Evolutionary conservation across 1,284 basidiomycete genomes (phyloP).

Genomic region (Meripilus lineatus): DNA sequence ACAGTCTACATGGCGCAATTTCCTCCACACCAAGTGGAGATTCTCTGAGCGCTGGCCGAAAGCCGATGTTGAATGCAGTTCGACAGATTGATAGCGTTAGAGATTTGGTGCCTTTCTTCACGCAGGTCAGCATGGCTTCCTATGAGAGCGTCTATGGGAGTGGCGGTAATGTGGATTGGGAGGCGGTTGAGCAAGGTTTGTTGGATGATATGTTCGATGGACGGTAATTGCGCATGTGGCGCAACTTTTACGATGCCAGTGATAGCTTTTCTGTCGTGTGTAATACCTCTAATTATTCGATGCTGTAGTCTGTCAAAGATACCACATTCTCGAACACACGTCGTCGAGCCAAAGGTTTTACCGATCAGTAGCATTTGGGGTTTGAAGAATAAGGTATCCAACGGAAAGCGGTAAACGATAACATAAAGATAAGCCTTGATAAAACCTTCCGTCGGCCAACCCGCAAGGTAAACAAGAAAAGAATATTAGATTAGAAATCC

Average conservation of each 20-base stretch:
- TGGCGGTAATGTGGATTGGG: conserved; percentile 80
- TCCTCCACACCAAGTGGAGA: conserved; percentile 17
- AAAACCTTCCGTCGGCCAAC: too few species aligned
- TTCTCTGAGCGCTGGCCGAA: conserved; percentile 49
- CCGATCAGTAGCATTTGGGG: too few species aligned
- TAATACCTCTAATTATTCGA: background rate
- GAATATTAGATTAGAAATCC: conserved; percentile 52
- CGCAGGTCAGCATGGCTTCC: conserved; percentile 79
- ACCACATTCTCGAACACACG: background rate
- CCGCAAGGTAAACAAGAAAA: conserved; percentile 8
- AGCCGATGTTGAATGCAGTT: conserved; percentile 65
- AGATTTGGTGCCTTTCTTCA: conserved; percentile 85
- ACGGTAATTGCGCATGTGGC: conserved; percentile 27
- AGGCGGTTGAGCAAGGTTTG: conserved; percentile 75
- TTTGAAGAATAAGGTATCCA: conserved; percentile 2
- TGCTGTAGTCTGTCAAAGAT: background rate
- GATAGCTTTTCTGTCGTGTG: background rate
- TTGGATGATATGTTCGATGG: conserved; percentile 87
- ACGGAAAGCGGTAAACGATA: background rate
- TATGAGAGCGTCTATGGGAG: conserved; percentile 88
- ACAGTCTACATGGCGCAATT: conserved; percentile 11
- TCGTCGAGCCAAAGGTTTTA: background rate
- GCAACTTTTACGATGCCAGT: background rate
- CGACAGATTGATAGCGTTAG: conserved; percentile 76
- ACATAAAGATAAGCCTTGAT: conserved; percentile 4